A percentile compares a stretch with the other conserved stretches of the same genome.
Conservation (phyloP, 202 grass and related monocot species). For the Panicum virgatum region DNA sequence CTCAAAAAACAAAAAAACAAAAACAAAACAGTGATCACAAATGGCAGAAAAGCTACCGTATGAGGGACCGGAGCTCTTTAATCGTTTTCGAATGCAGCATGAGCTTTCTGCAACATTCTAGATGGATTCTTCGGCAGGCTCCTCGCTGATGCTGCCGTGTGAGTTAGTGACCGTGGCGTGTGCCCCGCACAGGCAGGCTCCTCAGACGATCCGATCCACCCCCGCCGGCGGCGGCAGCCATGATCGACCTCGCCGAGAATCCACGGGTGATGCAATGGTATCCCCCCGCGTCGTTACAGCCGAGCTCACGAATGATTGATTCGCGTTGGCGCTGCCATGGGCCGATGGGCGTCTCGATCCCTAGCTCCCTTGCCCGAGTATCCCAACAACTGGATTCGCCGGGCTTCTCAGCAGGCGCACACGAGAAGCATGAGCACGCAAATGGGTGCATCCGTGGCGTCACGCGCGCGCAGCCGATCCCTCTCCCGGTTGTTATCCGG, state of each 20-base stretch:
- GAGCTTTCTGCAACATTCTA: background rate
- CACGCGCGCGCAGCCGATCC: background rate
- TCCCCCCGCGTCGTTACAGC: background rate
- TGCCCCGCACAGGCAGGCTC: slow-evolving; percentile 15
- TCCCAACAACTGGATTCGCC: slow-evolving; percentile 55
- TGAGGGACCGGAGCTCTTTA: background rate
- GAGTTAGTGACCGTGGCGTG: background rate
- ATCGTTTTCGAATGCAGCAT: background rate
- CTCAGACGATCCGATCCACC: background rate
- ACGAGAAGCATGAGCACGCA: slow-evolving; percentile 29
- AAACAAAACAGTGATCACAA: background rate
- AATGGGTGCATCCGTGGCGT: background rate
- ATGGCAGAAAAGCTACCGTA: background rate
- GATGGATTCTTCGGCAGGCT: background rate
- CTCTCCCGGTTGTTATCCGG: slow-evolving; percentile 30
- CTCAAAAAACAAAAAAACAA: too few species aligned
- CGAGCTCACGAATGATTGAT: slow-evolving; percentile 24
- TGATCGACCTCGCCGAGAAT: background rate
- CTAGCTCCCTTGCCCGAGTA: slow-evolving; percentile 2
- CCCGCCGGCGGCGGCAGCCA: background rate
- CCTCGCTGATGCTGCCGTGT: background rate
- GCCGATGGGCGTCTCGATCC: background rate
- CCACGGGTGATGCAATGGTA: slow-evolving; percentile 4
- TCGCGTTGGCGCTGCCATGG: background rate
- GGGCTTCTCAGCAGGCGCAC: slow-evolving; percentile 15